phyloP scores from a whole-genome alignment of 306 rosid species.

The Begonia peltatifolia region DNA sequence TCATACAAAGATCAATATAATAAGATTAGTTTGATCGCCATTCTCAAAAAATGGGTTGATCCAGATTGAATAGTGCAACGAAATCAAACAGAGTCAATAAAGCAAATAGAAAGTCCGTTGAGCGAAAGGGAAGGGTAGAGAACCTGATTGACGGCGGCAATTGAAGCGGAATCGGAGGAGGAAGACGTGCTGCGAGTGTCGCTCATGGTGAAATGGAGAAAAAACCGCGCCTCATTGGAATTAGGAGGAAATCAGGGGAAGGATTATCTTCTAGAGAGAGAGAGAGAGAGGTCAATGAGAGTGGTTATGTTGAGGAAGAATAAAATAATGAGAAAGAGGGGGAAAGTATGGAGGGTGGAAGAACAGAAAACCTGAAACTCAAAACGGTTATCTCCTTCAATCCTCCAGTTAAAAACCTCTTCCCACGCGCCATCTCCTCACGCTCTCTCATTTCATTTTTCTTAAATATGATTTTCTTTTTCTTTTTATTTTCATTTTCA shows the following conservation, averaged over 20 bases:
- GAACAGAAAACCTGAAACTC: no score
- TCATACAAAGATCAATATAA: not conserved
- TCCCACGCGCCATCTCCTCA: no score
- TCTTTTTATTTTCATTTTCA: no score
- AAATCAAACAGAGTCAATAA: not conserved
- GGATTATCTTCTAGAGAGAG: not conserved
- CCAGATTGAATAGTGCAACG: no score
- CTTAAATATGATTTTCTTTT: no score
- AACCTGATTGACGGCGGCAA: conserved; percentile 44
- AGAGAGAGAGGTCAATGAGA: not conserved
- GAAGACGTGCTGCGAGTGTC: conserved; percentile 45
- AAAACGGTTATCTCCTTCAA: no score
- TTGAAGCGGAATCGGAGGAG: conserved; percentile 41
- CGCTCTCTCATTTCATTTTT: no score
- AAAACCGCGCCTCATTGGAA: no score
- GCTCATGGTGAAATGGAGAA: conserved; percentile 25
- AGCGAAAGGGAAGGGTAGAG: conserved; percentile 1
- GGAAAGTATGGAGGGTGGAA: no score
- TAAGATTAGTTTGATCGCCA: not conserved
- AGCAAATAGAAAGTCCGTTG: not conserved
- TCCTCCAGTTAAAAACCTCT: no score
- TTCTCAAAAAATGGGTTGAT: no score
- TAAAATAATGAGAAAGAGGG: not conserved
- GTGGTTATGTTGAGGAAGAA: not conserved
- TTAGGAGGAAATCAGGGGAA: not conserved